phyloP scores from a whole-genome alignment of 345 rosid genomes.

The Citrus glauca region DNA sequence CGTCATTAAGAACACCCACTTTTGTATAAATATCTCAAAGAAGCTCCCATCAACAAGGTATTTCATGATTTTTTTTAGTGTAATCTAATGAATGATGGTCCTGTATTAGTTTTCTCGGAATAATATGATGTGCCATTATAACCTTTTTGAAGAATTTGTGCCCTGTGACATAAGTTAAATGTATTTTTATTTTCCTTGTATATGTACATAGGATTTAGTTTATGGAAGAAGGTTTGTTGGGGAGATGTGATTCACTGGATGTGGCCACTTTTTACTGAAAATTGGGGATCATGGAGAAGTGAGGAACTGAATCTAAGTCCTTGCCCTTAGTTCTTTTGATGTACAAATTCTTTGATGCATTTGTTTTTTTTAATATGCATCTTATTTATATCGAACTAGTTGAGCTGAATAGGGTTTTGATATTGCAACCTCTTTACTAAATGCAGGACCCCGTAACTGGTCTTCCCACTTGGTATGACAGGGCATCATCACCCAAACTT shows the following conservation, averaged over 20 bases:
- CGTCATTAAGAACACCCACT: conserved; percentile 56
- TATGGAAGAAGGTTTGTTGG: conserved; percentile 58
- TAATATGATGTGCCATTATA: neutral
- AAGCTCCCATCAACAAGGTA: conserved; percentile 71
- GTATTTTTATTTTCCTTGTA: neutral
- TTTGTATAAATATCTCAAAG: conserved; percentile 59
- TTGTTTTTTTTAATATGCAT: neutral
- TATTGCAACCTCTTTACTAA: conserved; percentile 11
- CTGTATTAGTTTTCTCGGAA: neutral
- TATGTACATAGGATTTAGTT: neutral
- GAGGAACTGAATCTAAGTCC: conserved; percentile 70
- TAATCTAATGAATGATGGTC: neutral
- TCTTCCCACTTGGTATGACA: conserved; percentile 67
- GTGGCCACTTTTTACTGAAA: conserved; percentile 90
- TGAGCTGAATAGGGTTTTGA: neutral
- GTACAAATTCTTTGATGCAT: neutral
- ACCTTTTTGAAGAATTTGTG: neutral
- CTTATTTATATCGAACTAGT: neutral
- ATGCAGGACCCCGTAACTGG: conserved; percentile 89
- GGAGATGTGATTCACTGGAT: conserved; percentile 88
- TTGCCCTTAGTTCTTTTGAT: conserved; percentile 44
- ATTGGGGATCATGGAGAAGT: conserved; percentile 79
- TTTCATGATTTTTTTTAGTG: conserved; percentile 1
- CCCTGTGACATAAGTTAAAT: neutral
- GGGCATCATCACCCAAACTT: conserved; percentile 59